phyloP scores from a whole-genome alignment of 2,329 filamentous ascomycete species.

The Colletotrichum lupini region DNA sequence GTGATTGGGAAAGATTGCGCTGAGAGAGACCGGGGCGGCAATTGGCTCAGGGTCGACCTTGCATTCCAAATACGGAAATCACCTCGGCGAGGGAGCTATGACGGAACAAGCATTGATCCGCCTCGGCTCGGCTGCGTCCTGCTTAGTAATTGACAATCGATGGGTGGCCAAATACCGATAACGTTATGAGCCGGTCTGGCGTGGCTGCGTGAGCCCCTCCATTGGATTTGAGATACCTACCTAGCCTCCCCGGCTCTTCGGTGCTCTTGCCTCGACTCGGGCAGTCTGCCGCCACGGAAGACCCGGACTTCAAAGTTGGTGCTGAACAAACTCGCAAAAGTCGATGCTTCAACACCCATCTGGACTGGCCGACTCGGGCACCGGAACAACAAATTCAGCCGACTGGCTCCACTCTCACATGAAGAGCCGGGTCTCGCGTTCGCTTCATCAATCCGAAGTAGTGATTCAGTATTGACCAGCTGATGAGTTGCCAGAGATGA shows the following conservation, averaged over 20 bases:
- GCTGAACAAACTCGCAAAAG: background rate
- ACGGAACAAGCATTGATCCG: constrained; percentile 25
- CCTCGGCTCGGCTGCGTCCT: background rate
- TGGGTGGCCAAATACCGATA: background rate
- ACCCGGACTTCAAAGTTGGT: constrained; percentile 8
- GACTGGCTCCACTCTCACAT: constrained; percentile 29
- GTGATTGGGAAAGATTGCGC: background rate
- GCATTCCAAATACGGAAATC: constrained; percentile 19
- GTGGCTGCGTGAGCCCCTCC: too few species aligned
- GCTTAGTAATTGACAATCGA: constrained; percentile 1
- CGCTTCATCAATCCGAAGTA: background rate
- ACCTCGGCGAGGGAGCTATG: constrained; percentile 9
- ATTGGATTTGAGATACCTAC: background rate
- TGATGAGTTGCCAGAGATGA: background rate
- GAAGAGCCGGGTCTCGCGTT: background rate
- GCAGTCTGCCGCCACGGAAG: constrained; percentile 7
- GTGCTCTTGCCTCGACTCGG: constrained; percentile 8
- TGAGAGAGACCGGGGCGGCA: constrained; percentile 5
- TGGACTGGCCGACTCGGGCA: constrained; percentile 15
- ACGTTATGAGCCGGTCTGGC: background rate
- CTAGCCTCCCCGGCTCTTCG: background rate
- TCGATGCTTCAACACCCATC: background rate
- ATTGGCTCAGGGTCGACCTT: constrained; percentile 16
- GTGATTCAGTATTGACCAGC: background rate
- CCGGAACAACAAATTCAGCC: constrained; percentile 28